Conservation (phyloP, 805 yeast genomes). For the Tanozyma kutaoensis region DNA sequence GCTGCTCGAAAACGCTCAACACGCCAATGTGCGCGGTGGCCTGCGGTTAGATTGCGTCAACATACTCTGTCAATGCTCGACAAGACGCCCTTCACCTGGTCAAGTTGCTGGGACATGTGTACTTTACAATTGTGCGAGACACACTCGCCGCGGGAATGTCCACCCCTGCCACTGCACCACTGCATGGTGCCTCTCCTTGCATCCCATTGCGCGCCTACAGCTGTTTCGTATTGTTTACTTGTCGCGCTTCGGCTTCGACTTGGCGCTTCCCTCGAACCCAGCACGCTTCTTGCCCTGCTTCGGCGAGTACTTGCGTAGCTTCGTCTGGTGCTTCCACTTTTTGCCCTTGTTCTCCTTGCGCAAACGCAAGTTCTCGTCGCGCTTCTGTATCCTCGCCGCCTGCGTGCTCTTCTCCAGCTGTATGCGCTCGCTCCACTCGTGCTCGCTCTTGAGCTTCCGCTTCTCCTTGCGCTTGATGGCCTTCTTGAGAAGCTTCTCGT, state of each 20-base stretch:
- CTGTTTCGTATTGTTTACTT: too few species aligned
- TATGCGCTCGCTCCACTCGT: slow-evolving; percentile 80
- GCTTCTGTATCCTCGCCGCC: slow-evolving; percentile 65
- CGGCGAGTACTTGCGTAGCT: slow-evolving; percentile 42
- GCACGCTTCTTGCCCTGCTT: slow-evolving; percentile 34
- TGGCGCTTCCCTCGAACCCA: slow-evolving; percentile 79
- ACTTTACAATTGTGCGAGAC: too few species aligned
- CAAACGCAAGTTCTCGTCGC: slow-evolving; percentile 82
- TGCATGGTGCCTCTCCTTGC: too few species aligned
- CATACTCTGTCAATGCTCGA: slow-evolving; percentile 7
- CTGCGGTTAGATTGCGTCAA: slow-evolving; percentile 8
- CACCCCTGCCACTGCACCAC: too few species aligned
- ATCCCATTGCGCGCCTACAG: too few species aligned
- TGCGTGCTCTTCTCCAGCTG: slow-evolving; percentile 65
- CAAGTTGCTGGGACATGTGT: slow-evolving; percentile 7
- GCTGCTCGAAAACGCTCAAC: slow-evolving; percentile 24
- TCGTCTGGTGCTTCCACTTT: slow-evolving; percentile 60
- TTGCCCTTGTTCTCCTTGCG: slow-evolving; percentile 79
- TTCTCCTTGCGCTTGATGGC: slow-evolving; percentile 77
- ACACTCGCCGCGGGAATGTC: too few species aligned
- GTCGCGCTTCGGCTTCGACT: slow-evolving; percentile 21
- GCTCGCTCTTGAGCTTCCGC: slow-evolving; percentile 71
- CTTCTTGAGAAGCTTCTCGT: slow-evolving; percentile 76
- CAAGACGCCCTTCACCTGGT: slow-evolving; percentile 6
- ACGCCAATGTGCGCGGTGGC: slow-evolving; percentile 15